Conservation (phyloP, 2,329 filamentous ascomycete genomes). For the Aureobasidium sp. region DNA sequence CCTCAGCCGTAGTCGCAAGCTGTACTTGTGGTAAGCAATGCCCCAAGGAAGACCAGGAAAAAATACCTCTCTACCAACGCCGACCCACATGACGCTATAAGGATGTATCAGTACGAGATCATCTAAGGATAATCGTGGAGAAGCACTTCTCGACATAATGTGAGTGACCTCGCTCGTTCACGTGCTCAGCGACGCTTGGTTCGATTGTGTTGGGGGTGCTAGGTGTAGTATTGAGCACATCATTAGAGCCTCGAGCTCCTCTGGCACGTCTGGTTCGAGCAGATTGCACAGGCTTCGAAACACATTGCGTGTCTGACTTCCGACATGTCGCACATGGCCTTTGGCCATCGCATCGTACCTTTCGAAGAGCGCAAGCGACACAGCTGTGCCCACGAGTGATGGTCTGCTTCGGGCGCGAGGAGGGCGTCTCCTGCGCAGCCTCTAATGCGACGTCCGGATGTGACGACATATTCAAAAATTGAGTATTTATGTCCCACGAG, state of each 20-base stretch:
- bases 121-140: not conserved
- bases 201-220: not conserved
- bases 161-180: slow-evolving; percentile 37
- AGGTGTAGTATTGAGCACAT: not conserved
- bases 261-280: slow-evolving; percentile 43
- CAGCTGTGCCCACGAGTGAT: slow-evolving; percentile 28
- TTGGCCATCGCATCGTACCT: slow-evolving; percentile 45
- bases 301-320: slow-evolving; percentile 40
- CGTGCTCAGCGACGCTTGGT: not conserved
- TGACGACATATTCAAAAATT: not conserved
- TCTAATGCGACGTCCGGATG: not conserved
- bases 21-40: slow-evolving; percentile 22
- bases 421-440: not conserved
- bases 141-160: slow-evolving; percentile 47
- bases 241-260: not conserved
- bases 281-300: slow-evolving; percentile 45
- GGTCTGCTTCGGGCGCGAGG: not conserved
- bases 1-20: not conserved
- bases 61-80: slow-evolving; percentile 31
- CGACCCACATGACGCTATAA: slow-evolving; percentile 22
- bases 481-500: not conserved
- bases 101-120: not conserved
- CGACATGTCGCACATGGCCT: slow-evolving; percentile 40
- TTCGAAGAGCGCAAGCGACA: slow-evolving; percentile 37
- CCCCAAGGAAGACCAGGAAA: slow-evolving; percentile 25